phyloP scores from a whole-genome alignment of 179 eudicot species.

The Silene vulgaris region DNA sequence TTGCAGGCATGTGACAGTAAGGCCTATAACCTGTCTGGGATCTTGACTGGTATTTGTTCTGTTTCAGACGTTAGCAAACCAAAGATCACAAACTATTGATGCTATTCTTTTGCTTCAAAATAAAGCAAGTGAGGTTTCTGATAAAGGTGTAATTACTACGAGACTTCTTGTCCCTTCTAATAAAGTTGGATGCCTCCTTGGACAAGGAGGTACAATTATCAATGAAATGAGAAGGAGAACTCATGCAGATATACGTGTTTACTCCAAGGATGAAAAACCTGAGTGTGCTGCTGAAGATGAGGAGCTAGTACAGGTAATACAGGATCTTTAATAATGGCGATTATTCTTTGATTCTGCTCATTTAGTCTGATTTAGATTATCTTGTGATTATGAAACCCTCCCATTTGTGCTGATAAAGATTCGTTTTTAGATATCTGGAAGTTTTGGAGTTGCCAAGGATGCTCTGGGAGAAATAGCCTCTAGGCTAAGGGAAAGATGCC shows the following conservation, averaged over 20 bases:
- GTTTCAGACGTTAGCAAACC: slow-evolving; percentile 50
- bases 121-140: slow-evolving; percentile 63
- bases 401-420: slow-evolving; percentile 3
- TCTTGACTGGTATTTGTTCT: slow-evolving; percentile 22
- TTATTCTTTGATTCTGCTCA: slow-evolving; percentile 6
- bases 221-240: slow-evolving; percentile 90
- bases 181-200: slow-evolving; percentile 89
- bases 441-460: slow-evolving; percentile 66
- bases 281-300: slow-evolving; percentile 70
- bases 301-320: slow-evolving; percentile 84
- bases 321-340: neutral
- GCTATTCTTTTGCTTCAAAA: slow-evolving; percentile 74
- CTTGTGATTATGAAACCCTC: neutral
- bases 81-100: slow-evolving; percentile 71
- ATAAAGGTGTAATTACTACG: slow-evolving; percentile 62
- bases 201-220: slow-evolving; percentile 83
- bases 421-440: slow-evolving; percentile 59
- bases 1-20: neutral
- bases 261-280: slow-evolving; percentile 72
- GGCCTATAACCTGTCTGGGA: neutral
- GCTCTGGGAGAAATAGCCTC: slow-evolving; percentile 69
- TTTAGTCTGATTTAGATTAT: neutral
- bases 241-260: slow-evolving; percentile 72
- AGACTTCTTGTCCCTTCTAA: slow-evolving; percentile 71
- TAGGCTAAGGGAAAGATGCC: slow-evolving; percentile 62